phyloP scores from a whole-genome alignment of 148 eudicot genomes.

The Polygonum maritimum region DNA sequence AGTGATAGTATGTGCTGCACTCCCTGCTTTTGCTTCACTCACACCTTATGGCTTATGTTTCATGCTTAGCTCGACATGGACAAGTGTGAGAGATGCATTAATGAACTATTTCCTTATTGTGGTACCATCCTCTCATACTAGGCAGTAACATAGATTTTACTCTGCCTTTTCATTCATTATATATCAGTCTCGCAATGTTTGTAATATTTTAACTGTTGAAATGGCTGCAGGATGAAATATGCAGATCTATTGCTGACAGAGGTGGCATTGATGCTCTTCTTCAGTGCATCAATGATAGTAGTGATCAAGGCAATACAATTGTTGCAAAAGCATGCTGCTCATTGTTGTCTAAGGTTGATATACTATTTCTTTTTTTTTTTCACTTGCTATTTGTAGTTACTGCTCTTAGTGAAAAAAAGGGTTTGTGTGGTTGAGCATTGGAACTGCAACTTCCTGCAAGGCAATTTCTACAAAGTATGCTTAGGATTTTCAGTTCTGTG shows the following conservation, averaged over 20 bases:
- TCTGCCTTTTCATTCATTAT: background rate
- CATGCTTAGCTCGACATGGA: background rate
- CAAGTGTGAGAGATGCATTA: background rate
- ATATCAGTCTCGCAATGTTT: background rate
- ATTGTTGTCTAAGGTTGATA: conserved; percentile 63
- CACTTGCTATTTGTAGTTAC: background rate
- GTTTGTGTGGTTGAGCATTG: background rate
- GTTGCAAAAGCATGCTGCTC: conserved; percentile 70
- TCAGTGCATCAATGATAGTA: conserved; percentile 67
- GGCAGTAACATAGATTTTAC: background rate
- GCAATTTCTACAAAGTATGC: background rate
- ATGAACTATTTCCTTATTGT: background rate
- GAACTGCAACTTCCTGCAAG: background rate
- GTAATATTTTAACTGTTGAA: conserved; percentile 1
- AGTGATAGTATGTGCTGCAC: background rate
- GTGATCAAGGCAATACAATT: conserved; percentile 52
- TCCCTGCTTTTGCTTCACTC: background rate
- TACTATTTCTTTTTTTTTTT: background rate
- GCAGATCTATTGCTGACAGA: conserved; percentile 68
- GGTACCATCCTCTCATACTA: background rate
- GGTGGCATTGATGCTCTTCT: conserved; percentile 88
- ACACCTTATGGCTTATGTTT: background rate
- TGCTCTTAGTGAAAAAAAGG: background rate
- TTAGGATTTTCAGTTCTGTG: background rate
- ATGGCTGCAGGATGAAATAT: conserved; percentile 83